Conservation (phyloP, 108 stramenopile genomes). For the Cyclotella kingstonii region DNA sequence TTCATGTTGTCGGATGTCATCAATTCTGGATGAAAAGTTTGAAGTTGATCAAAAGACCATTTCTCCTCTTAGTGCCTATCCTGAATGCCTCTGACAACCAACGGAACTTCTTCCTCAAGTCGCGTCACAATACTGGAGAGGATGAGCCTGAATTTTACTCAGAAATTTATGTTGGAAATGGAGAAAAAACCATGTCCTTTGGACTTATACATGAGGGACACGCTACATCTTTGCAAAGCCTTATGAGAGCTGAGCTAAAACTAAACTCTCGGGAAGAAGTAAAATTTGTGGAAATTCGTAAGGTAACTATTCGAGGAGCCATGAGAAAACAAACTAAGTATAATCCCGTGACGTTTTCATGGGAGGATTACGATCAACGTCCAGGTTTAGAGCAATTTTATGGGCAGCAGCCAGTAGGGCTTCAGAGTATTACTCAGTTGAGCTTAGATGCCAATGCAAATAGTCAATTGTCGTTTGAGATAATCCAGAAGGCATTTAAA, state of each 20-base stretch:
- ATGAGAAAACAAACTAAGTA: slow-evolving; percentile 35
- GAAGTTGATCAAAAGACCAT: slow-evolving; percentile 36
- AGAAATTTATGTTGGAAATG: slow-evolving; percentile 39
- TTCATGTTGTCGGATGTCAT: slow-evolving; percentile 19
- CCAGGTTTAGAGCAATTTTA: slow-evolving; percentile 59
- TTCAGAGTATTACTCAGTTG: slow-evolving; percentile 58
- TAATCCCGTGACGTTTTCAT: slow-evolving; percentile 30
- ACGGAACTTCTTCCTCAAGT: slow-evolving; percentile 33
- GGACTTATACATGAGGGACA: slow-evolving; percentile 40
- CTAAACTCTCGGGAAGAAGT: slow-evolving; percentile 20
- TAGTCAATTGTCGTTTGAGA: slow-evolving; percentile 14
- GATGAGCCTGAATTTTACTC: slow-evolving; percentile 40
- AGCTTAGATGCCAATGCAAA: slow-evolving; percentile 19
- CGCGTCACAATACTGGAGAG: slow-evolving; percentile 38
- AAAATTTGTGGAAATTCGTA: slow-evolving; percentile 36
- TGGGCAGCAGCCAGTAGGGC: slow-evolving; percentile 57
- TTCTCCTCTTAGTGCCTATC: slow-evolving; percentile 32
- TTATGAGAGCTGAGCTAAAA: slow-evolving; percentile 12
- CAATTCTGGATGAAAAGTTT: slow-evolving; percentile 38
- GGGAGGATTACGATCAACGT: slow-evolving; percentile 58
- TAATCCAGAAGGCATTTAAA: slow-evolving; percentile 24
- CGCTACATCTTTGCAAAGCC: slow-evolving; percentile 17
- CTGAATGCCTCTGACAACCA: slow-evolving; percentile 24
- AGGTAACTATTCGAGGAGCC: slow-evolving; percentile 38
- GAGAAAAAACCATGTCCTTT: slow-evolving; percentile 45